These are phyloP conservation scores for Primulina eburnea DNA, from an alignment of 257 asterid species.

Conservation along the genomic window DNA sequence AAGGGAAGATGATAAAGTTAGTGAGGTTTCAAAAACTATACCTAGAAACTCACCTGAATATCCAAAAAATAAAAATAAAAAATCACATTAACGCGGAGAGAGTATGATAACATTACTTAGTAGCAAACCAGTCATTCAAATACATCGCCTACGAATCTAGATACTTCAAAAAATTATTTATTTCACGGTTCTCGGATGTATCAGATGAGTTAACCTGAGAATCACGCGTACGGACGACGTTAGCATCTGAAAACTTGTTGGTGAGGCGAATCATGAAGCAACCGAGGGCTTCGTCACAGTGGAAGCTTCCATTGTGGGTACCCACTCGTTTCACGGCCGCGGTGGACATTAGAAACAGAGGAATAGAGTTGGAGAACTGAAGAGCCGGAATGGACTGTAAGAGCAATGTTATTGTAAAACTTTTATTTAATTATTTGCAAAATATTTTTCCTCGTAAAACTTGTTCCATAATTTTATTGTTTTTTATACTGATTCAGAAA, in stretches of 20 bases:
- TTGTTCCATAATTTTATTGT: too few species aligned
- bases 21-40: background rate
- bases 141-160: background rate
- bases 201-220: conserved; percentile 42
- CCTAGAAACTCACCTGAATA: background rate
- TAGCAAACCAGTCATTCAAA: background rate
- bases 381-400: conserved; percentile 31
- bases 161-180: too few species aligned
- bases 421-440: too few species aligned
- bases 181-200: too few species aligned
- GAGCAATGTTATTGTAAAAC: conserved; percentile 37
- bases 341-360: conserved; percentile 46
- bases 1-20: background rate
- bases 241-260: conserved; percentile 57
- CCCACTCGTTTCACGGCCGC: conserved; percentile 61
- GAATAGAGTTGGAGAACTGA: conserved; percentile 20
- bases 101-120: background rate
- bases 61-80: background rate
- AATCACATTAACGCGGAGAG: background rate
- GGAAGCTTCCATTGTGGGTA: conserved; percentile 94
- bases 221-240: conserved; percentile 79
- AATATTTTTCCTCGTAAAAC: too few species aligned
- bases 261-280: conserved; percentile 96
- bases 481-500: too few species aligned
- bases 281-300: conserved; percentile 96